These are phyloP conservation scores for Fusarium proliferatum DNA, from an alignment of 2,329 filamentous ascomycete genomes.

Conservation along the genomic window DNA sequence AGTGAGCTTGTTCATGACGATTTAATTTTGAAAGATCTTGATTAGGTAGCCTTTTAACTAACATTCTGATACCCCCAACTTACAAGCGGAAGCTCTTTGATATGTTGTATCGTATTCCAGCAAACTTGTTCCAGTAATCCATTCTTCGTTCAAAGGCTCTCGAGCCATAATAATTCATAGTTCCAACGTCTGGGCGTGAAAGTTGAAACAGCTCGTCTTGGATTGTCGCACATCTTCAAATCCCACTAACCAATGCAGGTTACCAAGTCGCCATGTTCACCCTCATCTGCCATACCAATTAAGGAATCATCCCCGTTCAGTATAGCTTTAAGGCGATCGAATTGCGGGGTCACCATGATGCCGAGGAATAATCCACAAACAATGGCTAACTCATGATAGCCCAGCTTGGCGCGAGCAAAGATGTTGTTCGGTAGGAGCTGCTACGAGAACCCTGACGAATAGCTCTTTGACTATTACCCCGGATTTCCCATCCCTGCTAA, in stretches of 20 bases:
- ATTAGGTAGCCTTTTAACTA: neutral
- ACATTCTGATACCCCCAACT: neutral
- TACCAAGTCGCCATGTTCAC: constrained; percentile 39
- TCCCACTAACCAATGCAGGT: constrained; percentile 43
- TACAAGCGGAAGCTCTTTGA: neutral
- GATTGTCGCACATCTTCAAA: neutral
- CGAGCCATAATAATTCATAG: neutral
- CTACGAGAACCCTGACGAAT: constrained; percentile 14
- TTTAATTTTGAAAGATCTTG: neutral
- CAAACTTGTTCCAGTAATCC: neutral
- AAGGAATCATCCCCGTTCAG: constrained; percentile 14
- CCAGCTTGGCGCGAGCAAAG: constrained; percentile 1
- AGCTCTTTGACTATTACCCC: constrained; percentile 9
- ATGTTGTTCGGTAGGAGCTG: constrained; percentile 2
- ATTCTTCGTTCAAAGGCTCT: neutral
- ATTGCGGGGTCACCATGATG: constrained; percentile 32
- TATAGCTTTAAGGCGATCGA: neutral
- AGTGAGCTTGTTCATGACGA: constrained; percentile 1
- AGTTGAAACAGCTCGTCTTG: neutral
- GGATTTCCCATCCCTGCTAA: constrained; percentile 19
- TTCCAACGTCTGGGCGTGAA: neutral
- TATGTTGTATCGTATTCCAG: neutral
- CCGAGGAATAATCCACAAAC: constrained; percentile 9
- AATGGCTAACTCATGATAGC: constrained; percentile 7
- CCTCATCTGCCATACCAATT: constrained; percentile 22